A percentile compares a stretch with the other conserved stretches of the same genome.
phyloP scores from a whole-genome alignment of 805 yeast genomes.

The Lipomyces yamanashiensis region DNA sequence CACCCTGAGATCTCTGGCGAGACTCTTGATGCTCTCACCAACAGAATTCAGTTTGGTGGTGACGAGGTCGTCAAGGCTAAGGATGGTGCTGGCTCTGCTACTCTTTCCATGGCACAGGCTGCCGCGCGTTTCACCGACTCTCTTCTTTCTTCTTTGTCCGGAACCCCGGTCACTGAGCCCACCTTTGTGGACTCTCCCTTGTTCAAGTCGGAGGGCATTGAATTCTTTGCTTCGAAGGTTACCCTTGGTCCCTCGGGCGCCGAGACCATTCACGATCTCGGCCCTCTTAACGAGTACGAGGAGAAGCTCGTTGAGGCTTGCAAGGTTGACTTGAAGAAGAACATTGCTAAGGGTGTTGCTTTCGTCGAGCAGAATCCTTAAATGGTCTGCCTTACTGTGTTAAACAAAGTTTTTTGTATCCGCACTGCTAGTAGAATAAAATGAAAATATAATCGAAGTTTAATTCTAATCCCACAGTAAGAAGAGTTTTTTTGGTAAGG shows the following conservation, averaged over 20 bases:
- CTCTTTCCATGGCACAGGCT: slow-evolving; percentile 81
- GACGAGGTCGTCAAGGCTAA: slow-evolving; percentile 94
- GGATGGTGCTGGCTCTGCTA: slow-evolving; percentile 93
- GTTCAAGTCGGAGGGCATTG: slow-evolving; percentile 87
- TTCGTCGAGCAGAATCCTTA: slow-evolving; percentile 60
- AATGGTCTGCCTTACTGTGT: not conserved
- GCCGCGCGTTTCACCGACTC: slow-evolving; percentile 71
- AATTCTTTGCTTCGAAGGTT: slow-evolving; percentile 94
- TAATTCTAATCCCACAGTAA: not conserved
- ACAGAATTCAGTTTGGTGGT: slow-evolving; percentile 95
- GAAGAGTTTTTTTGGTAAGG: too few relatives aligned
- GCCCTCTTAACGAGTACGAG: slow-evolving; percentile 75
- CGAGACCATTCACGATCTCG: slow-evolving; percentile 65
- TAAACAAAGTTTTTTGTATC: not conserved
- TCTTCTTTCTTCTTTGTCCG: slow-evolving; percentile 48
- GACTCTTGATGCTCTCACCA: slow-evolving; percentile 66
- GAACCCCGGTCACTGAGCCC: slow-evolving; percentile 58
- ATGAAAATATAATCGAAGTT: not conserved
- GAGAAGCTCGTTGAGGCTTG: slow-evolving; percentile 80
- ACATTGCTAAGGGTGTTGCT: slow-evolving; percentile 91
- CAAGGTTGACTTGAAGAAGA: slow-evolving; percentile 85
- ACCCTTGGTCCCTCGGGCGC: slow-evolving; percentile 87
- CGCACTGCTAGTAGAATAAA: not conserved
- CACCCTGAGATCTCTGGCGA: slow-evolving; percentile 64
- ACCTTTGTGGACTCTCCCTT: slow-evolving; percentile 70